phyloP scores from a whole-genome alignment of 192 early-diverging fungal species.

The Backusella morwellensis region DNA sequence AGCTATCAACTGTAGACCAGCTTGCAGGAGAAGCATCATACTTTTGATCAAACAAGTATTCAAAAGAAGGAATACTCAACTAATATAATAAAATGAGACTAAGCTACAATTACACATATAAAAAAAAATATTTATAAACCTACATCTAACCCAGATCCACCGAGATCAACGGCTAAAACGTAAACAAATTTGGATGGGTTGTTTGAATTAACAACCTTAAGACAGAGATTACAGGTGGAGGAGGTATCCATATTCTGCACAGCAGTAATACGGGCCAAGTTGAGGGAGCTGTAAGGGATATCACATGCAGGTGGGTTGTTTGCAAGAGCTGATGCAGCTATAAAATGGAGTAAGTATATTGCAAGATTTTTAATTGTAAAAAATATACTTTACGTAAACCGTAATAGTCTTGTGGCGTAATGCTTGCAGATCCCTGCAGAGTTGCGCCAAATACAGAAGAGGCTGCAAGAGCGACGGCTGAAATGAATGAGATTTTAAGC shows the following conservation, averaged over 20 bases:
- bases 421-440: constrained; percentile 8
- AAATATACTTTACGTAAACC: constrained; percentile 14
- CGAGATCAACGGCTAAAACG: constrained; percentile 57
- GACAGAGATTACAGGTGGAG: constrained; percentile 49
- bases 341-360: background rate
- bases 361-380: background rate
- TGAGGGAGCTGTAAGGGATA: constrained; percentile 49
- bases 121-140: constrained; percentile 9
- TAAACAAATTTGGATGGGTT: constrained; percentile 45
- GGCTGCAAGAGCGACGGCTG: background rate
- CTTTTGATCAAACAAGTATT: constrained; percentile 45
- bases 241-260: constrained; percentile 45
- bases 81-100: background rate
- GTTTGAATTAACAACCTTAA: constrained; percentile 46
- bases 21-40: constrained; percentile 45
- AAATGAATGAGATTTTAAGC: background rate
- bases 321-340: constrained; percentile 28
- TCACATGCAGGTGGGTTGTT: constrained; percentile 56
- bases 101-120: background rate
- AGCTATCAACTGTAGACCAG: constrained; percentile 41
- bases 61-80: constrained; percentile 36
- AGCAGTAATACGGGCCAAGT: constrained; percentile 55
- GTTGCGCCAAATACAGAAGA: background rate
- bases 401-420: constrained; percentile 19
- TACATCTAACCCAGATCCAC: constrained; percentile 51